phyloP scores from a whole-genome alignment of 176 grass and related monocot species.

The Musa itinerans region DNA sequence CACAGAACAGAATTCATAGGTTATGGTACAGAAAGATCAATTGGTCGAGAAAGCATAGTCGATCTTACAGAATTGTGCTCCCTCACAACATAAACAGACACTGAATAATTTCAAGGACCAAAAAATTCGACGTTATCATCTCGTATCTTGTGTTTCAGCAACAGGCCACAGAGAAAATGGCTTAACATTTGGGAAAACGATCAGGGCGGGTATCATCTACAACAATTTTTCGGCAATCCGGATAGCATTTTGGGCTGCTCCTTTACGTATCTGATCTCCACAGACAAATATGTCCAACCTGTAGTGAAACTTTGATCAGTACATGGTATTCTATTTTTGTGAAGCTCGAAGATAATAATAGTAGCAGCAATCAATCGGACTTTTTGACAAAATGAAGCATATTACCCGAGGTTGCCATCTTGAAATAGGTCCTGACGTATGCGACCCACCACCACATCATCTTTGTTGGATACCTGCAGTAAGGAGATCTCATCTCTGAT shows the following conservation, averaged over 20 bases:
- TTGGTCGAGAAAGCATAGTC: not conserved
- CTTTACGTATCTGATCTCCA: slow-evolving; percentile 97
- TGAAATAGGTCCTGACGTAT: slow-evolving; percentile 80
- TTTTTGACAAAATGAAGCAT: not conserved
- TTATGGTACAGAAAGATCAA: not conserved
- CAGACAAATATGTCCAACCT: slow-evolving; percentile 95
- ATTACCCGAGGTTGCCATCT: slow-evolving; percentile 81
- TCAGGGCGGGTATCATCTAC: not conserved
- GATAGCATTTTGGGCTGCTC: slow-evolving; percentile 85
- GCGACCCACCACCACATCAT: slow-evolving; percentile 82
- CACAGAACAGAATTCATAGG: too few species aligned
- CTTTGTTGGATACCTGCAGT: slow-evolving; percentile 83
- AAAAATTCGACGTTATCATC: not conserved
- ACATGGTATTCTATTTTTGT: not conserved
- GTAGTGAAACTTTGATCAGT: slow-evolving; percentile 11
- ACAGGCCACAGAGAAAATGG: not conserved
- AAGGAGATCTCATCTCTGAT: not conserved
- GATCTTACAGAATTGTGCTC: not conserved
- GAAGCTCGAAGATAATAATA: not conserved
- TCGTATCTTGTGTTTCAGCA: not conserved
- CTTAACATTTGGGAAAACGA: not conserved
- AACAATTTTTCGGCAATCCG: slow-evolving; percentile 91
- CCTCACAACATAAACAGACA: not conserved
- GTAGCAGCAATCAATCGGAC: not conserved
- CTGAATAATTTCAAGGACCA: not conserved